These are phyloP conservation scores for Mycothermus thermophilus DNA, from an alignment of 495 filamentous ascomycete genomes.

Conservation along the genomic window DNA sequence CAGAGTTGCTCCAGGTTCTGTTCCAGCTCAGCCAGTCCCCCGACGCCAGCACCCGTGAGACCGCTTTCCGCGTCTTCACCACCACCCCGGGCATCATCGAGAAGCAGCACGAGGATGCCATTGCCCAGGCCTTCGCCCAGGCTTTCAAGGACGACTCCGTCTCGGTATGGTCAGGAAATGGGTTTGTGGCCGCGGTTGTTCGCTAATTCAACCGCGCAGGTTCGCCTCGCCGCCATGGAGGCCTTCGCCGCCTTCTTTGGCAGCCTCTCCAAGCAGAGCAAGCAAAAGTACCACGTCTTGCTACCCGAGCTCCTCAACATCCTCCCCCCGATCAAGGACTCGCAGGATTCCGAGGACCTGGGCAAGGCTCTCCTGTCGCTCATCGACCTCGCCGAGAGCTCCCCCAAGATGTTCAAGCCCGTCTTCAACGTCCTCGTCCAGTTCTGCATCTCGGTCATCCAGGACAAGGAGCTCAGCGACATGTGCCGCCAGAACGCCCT, in stretches of 20 bases:
- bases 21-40: constrained; percentile 77
- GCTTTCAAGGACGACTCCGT: constrained; percentile 85
- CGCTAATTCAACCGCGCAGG: constrained; percentile 28
- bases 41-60: constrained; percentile 71
- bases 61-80: constrained; percentile 83
- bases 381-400: constrained; percentile 83
- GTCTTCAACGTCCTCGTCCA: constrained; percentile 81
- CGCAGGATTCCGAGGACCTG: constrained; percentile 75
- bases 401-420: constrained; percentile 90
- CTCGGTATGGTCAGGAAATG: constrained; percentile 37
- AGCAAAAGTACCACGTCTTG: constrained; percentile 72
- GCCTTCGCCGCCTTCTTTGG: constrained; percentile 94
- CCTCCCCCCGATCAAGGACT: constrained; percentile 80
- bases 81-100: constrained; percentile 94
- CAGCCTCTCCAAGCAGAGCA: constrained; percentile 70
- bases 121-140: constrained; percentile 68
- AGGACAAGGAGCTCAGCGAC: constrained; percentile 87
- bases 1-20: constrained; percentile 71
- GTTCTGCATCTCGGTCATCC: constrained; percentile 83
- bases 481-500: constrained; percentile 85
- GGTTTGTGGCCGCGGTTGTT: constrained; percentile 2
- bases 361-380: constrained; percentile 77
- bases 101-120: constrained; percentile 79
- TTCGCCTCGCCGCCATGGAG: constrained; percentile 87
- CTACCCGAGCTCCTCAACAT: constrained; percentile 85